Base-by-base conservation (phyloP, 2,329 filamentous ascomycete genomes). In the Lachnellula suecica region DNA sequence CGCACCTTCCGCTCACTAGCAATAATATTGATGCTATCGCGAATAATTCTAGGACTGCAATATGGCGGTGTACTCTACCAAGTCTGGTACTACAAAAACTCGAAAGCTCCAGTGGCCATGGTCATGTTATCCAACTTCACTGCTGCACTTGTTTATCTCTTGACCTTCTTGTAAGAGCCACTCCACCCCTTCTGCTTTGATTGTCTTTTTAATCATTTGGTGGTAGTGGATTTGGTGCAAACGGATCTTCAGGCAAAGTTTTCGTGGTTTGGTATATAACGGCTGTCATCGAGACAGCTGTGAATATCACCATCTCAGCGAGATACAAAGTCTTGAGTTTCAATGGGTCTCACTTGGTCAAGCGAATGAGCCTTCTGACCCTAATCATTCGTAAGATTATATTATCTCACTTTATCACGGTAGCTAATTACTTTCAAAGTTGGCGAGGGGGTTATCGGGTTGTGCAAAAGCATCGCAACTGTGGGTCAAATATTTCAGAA, bases 351-450 rank as follows among this genome's bases (percentile, higher is more conserved):
- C 79, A 82, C 66, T 67, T 83, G 27, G 79, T 81, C 56, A 76
- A 82, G 60, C 72, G 81, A 22, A 80, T 84, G 77, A 77, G 77
- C 15, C 67, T 83, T 4, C 70, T 83, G 17, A 83, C 80, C 0
- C 70, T 84, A 31, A 83, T 83, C 47, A 81, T 84, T 25, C 47
- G n/a, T n/a, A n/a, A n/a, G n/a, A n/a, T n/a, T n/a, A n/a, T n/a
- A n/a, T n/a, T n/a, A n/a, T n/a, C n/a, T n/a, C n/a, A n/a, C n/a
- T n/a, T n/a, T n/a, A n/a, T n/a, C n/a, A n/a, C n/a, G n/a, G n/a
- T n/a, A n/a, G n/a, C n/a, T n/a, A n/a, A n/a, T n/a, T n/a, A n/a
- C n/a, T n/a, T n/a, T n/a, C n/a, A n/a, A n/a, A n/a, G n/a, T 63
- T 15, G 62, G 58, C 9, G 62, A 63, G 29, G 61, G 61, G 19